Evolutionary conservation across 2,329 filamentous ascomycete genomes (phyloP), one percentile per base, ranked within the genome.

Genomic region (Sarocladium kiliense): DNA sequence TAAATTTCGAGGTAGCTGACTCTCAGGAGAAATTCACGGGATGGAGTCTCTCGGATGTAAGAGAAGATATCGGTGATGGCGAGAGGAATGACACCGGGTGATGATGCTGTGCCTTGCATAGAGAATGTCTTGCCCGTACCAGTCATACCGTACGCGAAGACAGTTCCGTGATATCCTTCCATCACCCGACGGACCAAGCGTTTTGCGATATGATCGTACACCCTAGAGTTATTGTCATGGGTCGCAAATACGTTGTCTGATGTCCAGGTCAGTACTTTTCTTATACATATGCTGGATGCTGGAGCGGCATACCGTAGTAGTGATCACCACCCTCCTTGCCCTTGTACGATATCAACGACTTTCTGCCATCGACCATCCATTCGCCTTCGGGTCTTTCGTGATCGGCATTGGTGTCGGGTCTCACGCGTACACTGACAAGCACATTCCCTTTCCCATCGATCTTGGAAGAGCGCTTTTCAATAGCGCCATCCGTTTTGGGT

Each of bases 1-100:
- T 99, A 99, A 58, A 99, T 99, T 74, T 99, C 94, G 59, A 99
- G 79, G 68, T 99, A 99, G 77, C 93, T 97, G 67, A 99, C 94
- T 59, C 94, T 87, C 56, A 99, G 80, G 56, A 99, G 74, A 62
- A 99, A 99, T 67, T 99, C 94, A 58, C 94, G 83, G 34, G 91
- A 90, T 0, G 94, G 94, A 1, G 94, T 97, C 73, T 99, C 94
- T 56, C 94, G 87, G 62, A 99, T 99, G 70, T 97, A 99, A 0
- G 94, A 97, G 71, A 99, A 99, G 54, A 99, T 99, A 67, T 99
- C 94, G 59, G 94, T 97, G 63, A 99, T 97, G 37, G 94, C 94
- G 37, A 97, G 78, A 6, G 94, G 94, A 55, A 99, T 99, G 26
- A 99, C 94, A 74, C 94, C 94, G 1, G 94, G 94, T 37, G 91